These are phyloP conservation scores for Euphorbia lathyris DNA, from an alignment of 345 rosid genomes.

Conservation along the genomic window DNA sequence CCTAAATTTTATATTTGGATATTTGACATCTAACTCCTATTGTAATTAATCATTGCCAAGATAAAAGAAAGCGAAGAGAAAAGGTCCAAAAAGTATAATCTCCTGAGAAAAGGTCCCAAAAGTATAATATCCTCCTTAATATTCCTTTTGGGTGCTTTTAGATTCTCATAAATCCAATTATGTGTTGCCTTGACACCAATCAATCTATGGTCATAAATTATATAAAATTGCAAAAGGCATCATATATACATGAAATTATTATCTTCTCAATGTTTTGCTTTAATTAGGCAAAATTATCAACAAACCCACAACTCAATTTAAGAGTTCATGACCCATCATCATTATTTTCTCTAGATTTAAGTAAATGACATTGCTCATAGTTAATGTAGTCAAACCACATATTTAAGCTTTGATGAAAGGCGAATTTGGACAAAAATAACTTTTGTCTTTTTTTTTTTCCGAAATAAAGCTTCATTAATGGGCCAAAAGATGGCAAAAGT, in stretches of 20 bases:
- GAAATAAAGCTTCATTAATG: too few species aligned
- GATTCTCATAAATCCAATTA: slow-evolving; percentile 16
- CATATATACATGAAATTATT: slow-evolving; percentile 4
- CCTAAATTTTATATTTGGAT: too few species aligned
- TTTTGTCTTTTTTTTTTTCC: too few species aligned
- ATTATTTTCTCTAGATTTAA: neutral
- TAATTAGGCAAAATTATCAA: slow-evolving; percentile 17
- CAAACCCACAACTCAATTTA: slow-evolving; percentile 7
- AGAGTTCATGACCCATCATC: neutral
- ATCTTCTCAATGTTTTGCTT: slow-evolving; percentile 17
- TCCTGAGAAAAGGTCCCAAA: neutral
- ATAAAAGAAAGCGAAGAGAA: neutral
- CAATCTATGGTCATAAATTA: neutral
- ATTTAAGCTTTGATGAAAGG: too few species aligned
- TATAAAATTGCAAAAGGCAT: slow-evolving; percentile 9
- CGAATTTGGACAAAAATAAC: too few species aligned
- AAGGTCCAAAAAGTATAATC: neutral
- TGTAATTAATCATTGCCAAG: neutral
- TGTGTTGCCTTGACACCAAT: neutral
- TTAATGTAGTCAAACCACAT: too few species aligned
- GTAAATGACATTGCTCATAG: slow-evolving; percentile 4
- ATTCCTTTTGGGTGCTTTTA: slow-evolving; percentile 8
- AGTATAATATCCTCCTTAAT: neutral
- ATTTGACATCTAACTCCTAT: too few species aligned
- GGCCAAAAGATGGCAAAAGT: too few species aligned